Evolutionary conservation across 768 basidiomycete genomes (phyloP).

Genomic region (Sporobolomyces roseus): DNA sequence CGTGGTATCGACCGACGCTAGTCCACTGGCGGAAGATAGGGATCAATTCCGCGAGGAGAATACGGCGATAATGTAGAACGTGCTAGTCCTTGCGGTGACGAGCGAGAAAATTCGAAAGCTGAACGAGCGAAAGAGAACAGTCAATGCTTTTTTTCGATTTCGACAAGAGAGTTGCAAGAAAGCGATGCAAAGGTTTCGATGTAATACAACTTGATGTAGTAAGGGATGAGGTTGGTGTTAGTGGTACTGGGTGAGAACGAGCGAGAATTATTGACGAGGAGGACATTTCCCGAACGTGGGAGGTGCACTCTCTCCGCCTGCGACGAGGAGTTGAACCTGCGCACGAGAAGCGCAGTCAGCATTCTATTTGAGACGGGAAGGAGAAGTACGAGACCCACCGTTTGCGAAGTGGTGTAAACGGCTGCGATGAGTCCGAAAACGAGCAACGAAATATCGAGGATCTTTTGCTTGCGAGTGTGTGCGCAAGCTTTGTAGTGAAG

Average conservation of each 20-base stretch:
- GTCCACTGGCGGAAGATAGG: no score
- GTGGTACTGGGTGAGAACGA: no score
- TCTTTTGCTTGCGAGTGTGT: slow-evolving; percentile 45
- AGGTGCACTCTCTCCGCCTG: background rate
- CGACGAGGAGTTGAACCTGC: slow-evolving; percentile 17
- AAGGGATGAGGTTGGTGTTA: no score
- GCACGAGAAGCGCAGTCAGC: background rate
- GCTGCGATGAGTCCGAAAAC: slow-evolving; percentile 50
- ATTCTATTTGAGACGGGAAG: background rate
- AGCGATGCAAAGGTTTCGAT: no score
- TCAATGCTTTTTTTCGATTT: background rate
- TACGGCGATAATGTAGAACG: no score
- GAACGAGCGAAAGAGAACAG: background rate
- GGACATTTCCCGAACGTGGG: slow-evolving; percentile 34
- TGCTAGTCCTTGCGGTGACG: no score
- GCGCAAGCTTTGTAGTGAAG: slow-evolving; percentile 48
- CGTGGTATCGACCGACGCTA: background rate
- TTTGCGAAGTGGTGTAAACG: slow-evolving; percentile 50
- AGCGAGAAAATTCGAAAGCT: no score
- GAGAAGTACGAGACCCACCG: slow-evolving; percentile 34
- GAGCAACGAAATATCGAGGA: slow-evolving; percentile 48
- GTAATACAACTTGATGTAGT: no score
- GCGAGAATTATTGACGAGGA: slow-evolving; percentile 5
- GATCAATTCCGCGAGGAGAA: no score
- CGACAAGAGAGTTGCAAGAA: background rate